A percentile compares a stretch with the other conserved stretches of the same genome.
Conservation (phyloP, 441 rosid genomes). For the Viola pubescens region DNA sequence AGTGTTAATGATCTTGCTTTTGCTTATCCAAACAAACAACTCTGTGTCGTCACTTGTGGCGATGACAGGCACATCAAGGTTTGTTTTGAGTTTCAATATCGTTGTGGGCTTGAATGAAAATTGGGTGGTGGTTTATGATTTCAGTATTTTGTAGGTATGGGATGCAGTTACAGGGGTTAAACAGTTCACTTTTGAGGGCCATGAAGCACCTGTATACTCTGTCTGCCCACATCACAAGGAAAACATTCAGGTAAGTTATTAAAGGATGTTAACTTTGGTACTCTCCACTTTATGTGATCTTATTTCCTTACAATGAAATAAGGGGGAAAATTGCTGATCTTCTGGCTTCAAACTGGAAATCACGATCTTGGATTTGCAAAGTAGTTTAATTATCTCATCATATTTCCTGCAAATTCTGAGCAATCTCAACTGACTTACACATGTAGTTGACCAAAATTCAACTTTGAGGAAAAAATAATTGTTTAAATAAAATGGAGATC, state of each 20-base stretch:
- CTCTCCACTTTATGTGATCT: constrained; percentile 1
- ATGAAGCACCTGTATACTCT: constrained; percentile 73
- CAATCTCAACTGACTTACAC: too few relatives aligned
- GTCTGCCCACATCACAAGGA: constrained; percentile 76
- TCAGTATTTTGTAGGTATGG: constrained; percentile 53
- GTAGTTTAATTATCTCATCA: too few relatives aligned
- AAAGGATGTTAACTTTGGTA: constrained; percentile 5
- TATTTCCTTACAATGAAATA: not conserved
- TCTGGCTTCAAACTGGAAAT: too few relatives aligned
- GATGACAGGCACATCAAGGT: constrained; percentile 73
- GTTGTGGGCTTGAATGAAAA: not conserved
- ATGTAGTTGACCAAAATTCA: too few relatives aligned
- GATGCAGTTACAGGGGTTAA: constrained; percentile 49
- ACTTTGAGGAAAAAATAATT: too few relatives aligned
- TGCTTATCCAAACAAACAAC: constrained; percentile 57
- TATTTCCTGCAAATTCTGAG: too few relatives aligned
- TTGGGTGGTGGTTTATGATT: constrained; percentile 10
- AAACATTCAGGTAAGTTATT: constrained; percentile 53
- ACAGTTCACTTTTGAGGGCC: constrained; percentile 56
- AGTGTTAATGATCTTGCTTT: constrained; percentile 74
- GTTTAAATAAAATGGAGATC: too few relatives aligned
- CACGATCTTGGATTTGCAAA: too few relatives aligned
- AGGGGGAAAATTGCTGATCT: too few relatives aligned
- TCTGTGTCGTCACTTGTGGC: constrained; percentile 60
- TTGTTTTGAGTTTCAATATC: constrained; percentile 12